phyloP scores from a whole-genome alignment of 768 basidiomycete genomes.

The Boletellus sp. region DNA sequence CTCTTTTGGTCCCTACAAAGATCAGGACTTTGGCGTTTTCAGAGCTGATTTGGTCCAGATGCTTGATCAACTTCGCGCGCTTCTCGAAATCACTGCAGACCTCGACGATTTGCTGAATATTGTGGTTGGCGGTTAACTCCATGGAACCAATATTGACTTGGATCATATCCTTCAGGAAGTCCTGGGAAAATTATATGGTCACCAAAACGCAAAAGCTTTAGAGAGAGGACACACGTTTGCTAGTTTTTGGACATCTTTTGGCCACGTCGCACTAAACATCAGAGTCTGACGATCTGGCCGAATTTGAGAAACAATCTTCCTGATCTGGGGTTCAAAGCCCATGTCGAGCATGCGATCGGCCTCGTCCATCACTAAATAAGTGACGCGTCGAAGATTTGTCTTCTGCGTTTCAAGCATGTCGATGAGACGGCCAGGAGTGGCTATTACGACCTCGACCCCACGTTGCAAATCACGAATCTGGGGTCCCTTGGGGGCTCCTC shows the following conservation, averaged over 20 bases:
- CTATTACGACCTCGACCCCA: constrained; percentile 96
- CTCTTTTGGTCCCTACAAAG: constrained; percentile 96
- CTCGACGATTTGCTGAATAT: constrained; percentile 93
- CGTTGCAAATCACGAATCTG: constrained; percentile 97
- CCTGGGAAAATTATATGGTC: constrained; percentile 42
- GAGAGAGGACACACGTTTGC: constrained; percentile 56
- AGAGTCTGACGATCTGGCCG: constrained; percentile 97
- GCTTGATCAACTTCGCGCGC: constrained; percentile 92
- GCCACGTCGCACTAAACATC: constrained; percentile 99
- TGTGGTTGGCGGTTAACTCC: constrained; percentile 98
- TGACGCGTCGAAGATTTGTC: constrained; percentile 93
- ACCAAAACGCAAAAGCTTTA: neutral
- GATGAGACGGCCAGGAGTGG: constrained; percentile 99
- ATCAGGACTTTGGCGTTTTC: constrained; percentile 99
- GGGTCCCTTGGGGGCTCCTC: constrained; percentile 97
- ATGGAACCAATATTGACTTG: constrained; percentile 99
- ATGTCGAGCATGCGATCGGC: constrained; percentile 99
- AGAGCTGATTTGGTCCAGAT: constrained; percentile 91
- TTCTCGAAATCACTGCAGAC: constrained; percentile 98
- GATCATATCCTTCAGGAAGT: constrained; percentile 94
- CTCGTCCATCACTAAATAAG: constrained; percentile 98
- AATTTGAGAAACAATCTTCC: constrained; percentile 96
- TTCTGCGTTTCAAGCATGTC: constrained; percentile 98
- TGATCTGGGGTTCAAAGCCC: constrained; percentile 99
- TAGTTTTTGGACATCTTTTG: constrained; percentile 97